These are phyloP conservation scores for Colletotrichum aenigma DNA, from an alignment of 2,329 filamentous ascomycete species.

Conservation along the genomic window DNA sequence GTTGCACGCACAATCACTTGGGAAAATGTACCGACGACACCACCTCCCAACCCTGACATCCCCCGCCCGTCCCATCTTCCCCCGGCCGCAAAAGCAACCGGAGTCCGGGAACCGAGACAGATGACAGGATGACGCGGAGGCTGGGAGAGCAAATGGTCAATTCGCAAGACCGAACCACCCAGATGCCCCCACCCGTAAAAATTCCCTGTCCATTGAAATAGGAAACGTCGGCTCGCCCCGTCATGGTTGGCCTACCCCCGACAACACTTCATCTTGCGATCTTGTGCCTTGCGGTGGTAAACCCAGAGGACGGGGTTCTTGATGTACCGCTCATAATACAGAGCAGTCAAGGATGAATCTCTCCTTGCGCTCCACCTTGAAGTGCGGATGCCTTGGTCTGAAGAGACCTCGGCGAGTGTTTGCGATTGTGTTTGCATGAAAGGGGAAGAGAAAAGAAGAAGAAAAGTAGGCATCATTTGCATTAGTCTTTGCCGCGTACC, in stretches of 20 bases:
- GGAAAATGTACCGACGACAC: conserved; percentile 46
- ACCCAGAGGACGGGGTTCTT: conserved; percentile 30
- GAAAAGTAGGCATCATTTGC: conserved; percentile 8
- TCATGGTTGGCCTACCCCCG: background rate
- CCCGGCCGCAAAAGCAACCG: conserved; percentile 16
- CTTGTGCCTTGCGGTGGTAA: background rate
- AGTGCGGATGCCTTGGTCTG: conserved; percentile 56
- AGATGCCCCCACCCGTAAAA: conserved; percentile 29
- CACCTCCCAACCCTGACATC: conserved; percentile 38
- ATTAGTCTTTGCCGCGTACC: conserved; percentile 1
- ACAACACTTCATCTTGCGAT: conserved; percentile 25
- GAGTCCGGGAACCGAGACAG: conserved; percentile 29
- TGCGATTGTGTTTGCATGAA: background rate
- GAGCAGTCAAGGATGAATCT: conserved; percentile 75
- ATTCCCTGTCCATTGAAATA: conserved; percentile 28
- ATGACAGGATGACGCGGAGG: conserved; percentile 37
- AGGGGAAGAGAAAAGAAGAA: background rate
- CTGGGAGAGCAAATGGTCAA: conserved; percentile 50
- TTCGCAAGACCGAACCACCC: conserved; percentile 37
- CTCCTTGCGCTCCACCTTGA: conserved; percentile 79
- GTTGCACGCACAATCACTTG: background rate
- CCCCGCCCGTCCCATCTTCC: conserved; percentile 26
- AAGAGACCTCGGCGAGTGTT: background rate
- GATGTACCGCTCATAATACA: conserved; percentile 78
- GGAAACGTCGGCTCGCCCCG: conserved; percentile 26